phyloP scores from a whole-genome alignment of 164 flowering plant genomes.

The Tetrastigma voinierianum region DNA sequence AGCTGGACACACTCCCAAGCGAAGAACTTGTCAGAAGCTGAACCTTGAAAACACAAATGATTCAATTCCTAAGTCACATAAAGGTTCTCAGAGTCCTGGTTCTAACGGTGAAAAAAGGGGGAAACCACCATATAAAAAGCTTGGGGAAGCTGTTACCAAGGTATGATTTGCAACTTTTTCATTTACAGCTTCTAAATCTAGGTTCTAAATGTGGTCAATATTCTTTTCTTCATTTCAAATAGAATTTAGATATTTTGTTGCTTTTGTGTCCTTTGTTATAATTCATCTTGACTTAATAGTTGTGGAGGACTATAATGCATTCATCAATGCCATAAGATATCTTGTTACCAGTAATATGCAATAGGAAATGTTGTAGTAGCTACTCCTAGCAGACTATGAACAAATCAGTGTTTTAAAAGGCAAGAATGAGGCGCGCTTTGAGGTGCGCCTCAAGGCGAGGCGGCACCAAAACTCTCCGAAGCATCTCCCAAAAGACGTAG shows the following conservation, averaged over 20 bases:
- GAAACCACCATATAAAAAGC: slow-evolving; percentile 34
- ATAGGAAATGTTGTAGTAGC: not conserved
- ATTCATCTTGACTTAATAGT: not conserved
- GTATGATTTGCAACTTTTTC: slow-evolving; percentile 31
- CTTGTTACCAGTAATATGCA: not conserved
- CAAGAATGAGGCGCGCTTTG: no score
- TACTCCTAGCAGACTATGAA: no score
- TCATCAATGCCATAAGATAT: not conserved
- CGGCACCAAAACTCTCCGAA: no score
- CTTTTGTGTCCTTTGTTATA: not conserved
- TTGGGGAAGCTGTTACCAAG: slow-evolving; percentile 57
- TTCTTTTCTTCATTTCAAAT: not conserved
- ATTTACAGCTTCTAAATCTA: not conserved
- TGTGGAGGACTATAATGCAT: not conserved
- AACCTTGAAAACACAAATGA: slow-evolving; percentile 19
- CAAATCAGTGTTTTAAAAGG: no score
- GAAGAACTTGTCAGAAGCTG: slow-evolving; percentile 22
- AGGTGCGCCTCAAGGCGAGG: no score
- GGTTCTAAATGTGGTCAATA: not conserved
- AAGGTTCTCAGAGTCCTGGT: slow-evolving; percentile 19
- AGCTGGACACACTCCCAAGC: slow-evolving; percentile 21
- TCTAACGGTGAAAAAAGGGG: slow-evolving; percentile 21
- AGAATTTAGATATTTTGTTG: not conserved
- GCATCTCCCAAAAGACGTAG: no score
- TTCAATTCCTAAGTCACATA: slow-evolving; percentile 20